Base-by-base conservation (phyloP, 805 yeast species). In the Schizosaccharomyces octosporus region DNA sequence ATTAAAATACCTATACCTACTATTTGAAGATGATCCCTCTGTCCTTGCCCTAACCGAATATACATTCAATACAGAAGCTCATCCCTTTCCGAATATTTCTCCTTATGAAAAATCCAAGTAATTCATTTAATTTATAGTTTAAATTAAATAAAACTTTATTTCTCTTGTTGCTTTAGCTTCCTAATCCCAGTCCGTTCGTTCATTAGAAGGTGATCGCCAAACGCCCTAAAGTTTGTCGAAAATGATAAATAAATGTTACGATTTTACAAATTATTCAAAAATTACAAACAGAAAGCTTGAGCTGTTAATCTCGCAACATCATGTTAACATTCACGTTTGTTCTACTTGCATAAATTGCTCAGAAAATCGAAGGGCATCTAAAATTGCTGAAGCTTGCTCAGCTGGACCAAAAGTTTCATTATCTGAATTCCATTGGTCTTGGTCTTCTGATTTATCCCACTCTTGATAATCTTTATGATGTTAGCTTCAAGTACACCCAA, bases 61-160 rank as follows among this genome's bases (percentile, higher is more conserved):
- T 61, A 87, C 89, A 5, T 87, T 86, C 75, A 89, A 87, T 72
- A 87, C 96, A 1, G 96, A 88, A 69, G 97, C 95, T 0, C 97
- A 88, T 70, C 93, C 95, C 45, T 80, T 88, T 72, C 96, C 96
- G 19, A 59, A 58, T n/a, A 65, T 65, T 11, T 9, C 15, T 36
- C 41, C 41, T 36, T 11, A 36, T 36, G 27, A 36, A 36, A 36
- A 1, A 36, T 36, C 1, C 1, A 36, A 36, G 7, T 36, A 2
- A 6, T 36, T 36, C 15, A 36, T 5, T 3, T 6, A 36, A 36
- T 1, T 9, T 9, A 6, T 36, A 36, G 41, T 13, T 36, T 36
- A 36, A 11, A 9, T 36, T 13, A 36, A 36, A 36, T 36, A 36
- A 36, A 11, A 9, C 5, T 36, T 36, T 36, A 36, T 36, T 36